Evolutionary conservation across 176 grass and related monocot genomes (phyloP).

Genomic region (Aegilops longissima): DNA sequence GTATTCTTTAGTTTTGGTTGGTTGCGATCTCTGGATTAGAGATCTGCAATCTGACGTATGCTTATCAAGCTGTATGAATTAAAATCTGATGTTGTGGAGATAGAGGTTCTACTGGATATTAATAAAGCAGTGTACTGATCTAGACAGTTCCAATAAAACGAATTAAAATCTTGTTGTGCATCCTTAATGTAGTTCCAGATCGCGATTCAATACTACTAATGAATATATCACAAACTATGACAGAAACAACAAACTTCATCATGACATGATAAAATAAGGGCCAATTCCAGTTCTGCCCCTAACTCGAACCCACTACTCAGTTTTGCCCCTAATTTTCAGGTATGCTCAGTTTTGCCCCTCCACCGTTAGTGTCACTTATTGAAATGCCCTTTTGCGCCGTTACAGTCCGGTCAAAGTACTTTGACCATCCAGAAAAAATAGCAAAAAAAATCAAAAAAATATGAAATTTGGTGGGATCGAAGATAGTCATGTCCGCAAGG

Average conservation of each 20-base stretch:
- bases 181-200: background rate
- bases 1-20: background rate
- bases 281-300: no score
- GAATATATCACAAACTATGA: background rate
- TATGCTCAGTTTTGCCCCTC: no score
- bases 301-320: no score
- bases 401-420: no score
- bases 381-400: no score
- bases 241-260: constrained; percentile 1
- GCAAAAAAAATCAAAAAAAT: no score
- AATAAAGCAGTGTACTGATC: background rate
- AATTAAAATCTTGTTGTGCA: background rate
- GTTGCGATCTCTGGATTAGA: background rate
- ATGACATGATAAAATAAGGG: constrained; percentile 17
- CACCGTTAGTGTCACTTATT: no score
- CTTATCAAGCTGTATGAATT: background rate
- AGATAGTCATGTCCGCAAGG: no score
- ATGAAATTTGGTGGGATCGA: no score
- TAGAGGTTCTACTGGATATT: background rate
- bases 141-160: background rate
- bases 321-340: no score
- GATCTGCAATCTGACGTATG: background rate
- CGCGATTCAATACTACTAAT: background rate
- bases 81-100: constrained; percentile 2
- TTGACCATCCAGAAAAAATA: no score